Base-by-base conservation (phyloP, 2,329 filamentous ascomycete species). In the Claviceps sp. region DNA sequence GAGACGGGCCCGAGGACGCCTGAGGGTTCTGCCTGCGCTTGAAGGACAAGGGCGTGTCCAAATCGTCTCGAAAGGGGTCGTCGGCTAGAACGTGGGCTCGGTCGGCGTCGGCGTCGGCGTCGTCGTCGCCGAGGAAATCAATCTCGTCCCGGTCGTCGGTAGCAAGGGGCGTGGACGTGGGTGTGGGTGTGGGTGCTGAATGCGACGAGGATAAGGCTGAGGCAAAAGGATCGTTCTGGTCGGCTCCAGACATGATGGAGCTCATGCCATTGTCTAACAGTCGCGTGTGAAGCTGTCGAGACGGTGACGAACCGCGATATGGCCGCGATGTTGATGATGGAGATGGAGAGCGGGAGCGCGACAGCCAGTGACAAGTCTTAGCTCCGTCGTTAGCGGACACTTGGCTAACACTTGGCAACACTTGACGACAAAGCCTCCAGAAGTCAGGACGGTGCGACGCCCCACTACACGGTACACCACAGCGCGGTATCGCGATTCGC, bases 1-100 rank as follows among this genome's bases (percentile, higher is more conserved):
- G 71, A 36, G 67, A 66, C 5, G 76, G 69, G 34, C 67, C 67
- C 1, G 75, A 73, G 52, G 73, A 68, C 50, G 70, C 62, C 29
- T 68, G 68, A 44, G 71, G 68, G 54, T 75, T 83, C 58, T 79
- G 76, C 56, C 79, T 83, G 61, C 85, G 81, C 71, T 87, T 88
- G 70, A 88, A 88, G 37, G 83, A 85, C 50, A 86, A 68, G 29
- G 75, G 71, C 47, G 77, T 71, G 51, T 69, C 66, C 37, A 77
- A 61, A 44, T 72, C 68, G 49, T 71, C 67, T 51, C 71, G 69
- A 53, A 83, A 66, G 20, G 80, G 78, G 62, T 84, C 80, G 47
- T 79, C 72, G 44, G 68, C 70, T 50, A 7, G 6, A 60, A 60
- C 53, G 29, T 37, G 11, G 11, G 2, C 36, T 7, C 23, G 20